Evolutionary conservation across 1,284 basidiomycete species (phyloP).

Genomic region (Sphaerobolus stellatus): DNA sequence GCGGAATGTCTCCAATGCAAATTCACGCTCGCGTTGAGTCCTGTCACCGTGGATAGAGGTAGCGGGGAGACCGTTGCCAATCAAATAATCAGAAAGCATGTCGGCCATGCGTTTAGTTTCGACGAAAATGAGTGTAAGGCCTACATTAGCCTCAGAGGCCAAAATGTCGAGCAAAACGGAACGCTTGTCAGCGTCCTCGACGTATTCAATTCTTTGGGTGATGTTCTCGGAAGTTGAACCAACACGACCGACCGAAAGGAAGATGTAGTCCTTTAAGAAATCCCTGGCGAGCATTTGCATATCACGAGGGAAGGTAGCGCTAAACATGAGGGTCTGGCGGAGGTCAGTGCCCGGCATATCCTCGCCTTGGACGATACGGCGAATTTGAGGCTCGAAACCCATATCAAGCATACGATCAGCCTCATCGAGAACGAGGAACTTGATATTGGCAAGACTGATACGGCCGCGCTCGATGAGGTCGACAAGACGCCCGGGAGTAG

Average conservation of each 20-base stretch:
- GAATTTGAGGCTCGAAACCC: slow-evolving; percentile 99
- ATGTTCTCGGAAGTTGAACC: slow-evolving; percentile 99
- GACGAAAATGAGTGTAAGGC: slow-evolving; percentile 95
- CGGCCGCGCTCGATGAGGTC: slow-evolving; percentile 98
- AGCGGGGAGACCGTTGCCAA: slow-evolving; percentile 80
- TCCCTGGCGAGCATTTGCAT: slow-evolving; percentile 97
- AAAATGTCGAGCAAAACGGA: slow-evolving; percentile 90
- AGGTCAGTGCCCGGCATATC: slow-evolving; percentile 95
- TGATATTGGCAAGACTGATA: slow-evolving; percentile 95
- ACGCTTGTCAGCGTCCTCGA: slow-evolving; percentile 96
- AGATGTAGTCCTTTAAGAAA: slow-evolving; percentile 96
- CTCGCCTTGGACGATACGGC: slow-evolving; percentile 95
- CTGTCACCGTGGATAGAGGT: slow-evolving; percentile 99
- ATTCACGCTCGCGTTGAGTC: slow-evolving; percentile 96
- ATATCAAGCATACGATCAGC: slow-evolving; percentile 99
- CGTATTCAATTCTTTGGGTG: slow-evolving; percentile 98
- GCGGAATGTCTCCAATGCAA: slow-evolving; percentile 93
- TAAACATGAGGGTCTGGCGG: slow-evolving; percentile 99
- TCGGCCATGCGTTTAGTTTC: slow-evolving; percentile 99
- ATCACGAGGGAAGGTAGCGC: slow-evolving; percentile 98
- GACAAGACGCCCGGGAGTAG: slow-evolving; percentile 98
- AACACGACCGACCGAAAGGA: slow-evolving; percentile 97
- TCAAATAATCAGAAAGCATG: slow-evolving; percentile 95
- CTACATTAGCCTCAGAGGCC: slow-evolving; percentile 69
- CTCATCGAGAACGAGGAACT: slow-evolving; percentile 98